A percentile compares a stretch with the other conserved stretches of the same genome.
Evolutionary conservation across 129 eudicot species (phyloP).

Genomic region (Ambrosia artemisiifolia): DNA sequence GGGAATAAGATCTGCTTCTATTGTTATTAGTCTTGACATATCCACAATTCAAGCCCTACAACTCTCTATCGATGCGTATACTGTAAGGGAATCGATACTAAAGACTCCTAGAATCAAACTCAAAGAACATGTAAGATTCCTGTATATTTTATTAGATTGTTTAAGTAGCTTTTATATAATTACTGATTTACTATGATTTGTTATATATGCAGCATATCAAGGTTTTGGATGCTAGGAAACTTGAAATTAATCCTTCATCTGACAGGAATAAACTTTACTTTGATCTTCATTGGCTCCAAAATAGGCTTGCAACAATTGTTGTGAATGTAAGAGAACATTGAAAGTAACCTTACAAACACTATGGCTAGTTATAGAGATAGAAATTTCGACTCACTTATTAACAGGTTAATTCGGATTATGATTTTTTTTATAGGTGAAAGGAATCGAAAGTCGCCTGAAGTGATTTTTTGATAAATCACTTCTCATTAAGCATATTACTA

Average conservation of each 20-base stretch:
- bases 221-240: slow-evolving; percentile 59
- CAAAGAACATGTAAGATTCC: slow-evolving; percentile 48
- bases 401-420: background rate
- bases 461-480: background rate
- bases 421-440: background rate
- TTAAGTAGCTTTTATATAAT: background rate
- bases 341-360: background rate
- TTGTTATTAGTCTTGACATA: slow-evolving; percentile 69
- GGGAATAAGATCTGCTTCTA: slow-evolving; percentile 54
- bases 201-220: slow-evolving; percentile 49
- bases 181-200: slow-evolving; percentile 13
- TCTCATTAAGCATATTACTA: background rate
- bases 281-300: slow-evolving; percentile 55
- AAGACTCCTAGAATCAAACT: slow-evolving; percentile 53
- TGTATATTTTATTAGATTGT: slow-evolving; percentile 3
- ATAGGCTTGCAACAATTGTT: slow-evolving; percentile 65
- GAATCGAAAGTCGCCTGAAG: background rate
- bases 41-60: slow-evolving; percentile 53
- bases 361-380: background rate
- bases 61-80: slow-evolving; percentile 60
- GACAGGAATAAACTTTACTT: slow-evolving; percentile 61
- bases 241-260: slow-evolving; percentile 48
- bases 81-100: slow-evolving; percentile 61
- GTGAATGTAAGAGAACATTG: slow-evolving; percentile 54
- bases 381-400: background rate